Evolutionary conservation across 2,329 filamentous ascomycete species (phyloP).

Genomic region (Dothiorella sarmentorum): DNA sequence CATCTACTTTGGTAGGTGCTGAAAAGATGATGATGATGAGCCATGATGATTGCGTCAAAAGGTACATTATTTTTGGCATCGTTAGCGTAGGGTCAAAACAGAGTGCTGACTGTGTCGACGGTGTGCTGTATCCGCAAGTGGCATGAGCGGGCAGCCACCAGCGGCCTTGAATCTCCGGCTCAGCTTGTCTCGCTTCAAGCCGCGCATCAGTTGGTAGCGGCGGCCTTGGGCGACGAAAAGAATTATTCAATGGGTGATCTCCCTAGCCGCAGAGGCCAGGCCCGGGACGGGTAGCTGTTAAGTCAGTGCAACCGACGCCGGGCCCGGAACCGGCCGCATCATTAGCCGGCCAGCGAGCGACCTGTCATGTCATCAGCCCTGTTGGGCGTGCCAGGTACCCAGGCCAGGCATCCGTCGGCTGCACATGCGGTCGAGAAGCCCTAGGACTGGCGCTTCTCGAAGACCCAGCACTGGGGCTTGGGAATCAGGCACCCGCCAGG

Average conservation of each 20-base stretch:
- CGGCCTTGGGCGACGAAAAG: background rate
- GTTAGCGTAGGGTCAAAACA: conserved; percentile 17
- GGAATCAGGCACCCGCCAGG: conserved; percentile 4
- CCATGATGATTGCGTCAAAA: background rate
- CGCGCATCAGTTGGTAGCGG: background rate
- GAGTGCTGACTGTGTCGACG: conserved; percentile 17
- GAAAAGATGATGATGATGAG: background rate
- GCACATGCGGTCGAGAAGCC: background rate
- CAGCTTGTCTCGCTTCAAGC: conserved; percentile 1
- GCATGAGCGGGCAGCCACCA: background rate
- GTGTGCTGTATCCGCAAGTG: background rate
- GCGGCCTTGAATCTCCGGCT: background rate
- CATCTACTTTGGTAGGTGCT: background rate
- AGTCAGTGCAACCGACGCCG: background rate
- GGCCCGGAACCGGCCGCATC: no score
- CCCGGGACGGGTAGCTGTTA: no score
- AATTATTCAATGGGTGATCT: background rate
- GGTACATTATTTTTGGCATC: conserved; percentile 15
- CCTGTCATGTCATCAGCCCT: no score
- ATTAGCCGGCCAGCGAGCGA: no score
- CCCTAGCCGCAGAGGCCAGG: background rate
- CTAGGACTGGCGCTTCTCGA: background rate
- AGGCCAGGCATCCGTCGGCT: conserved; percentile 6
- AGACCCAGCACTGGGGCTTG: conserved; percentile 6
- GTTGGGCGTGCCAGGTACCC: conserved; percentile 4